Evolutionary conservation across 179 eudicot genomes (phyloP).

Genomic region (Patellifolia procumbens): DNA sequence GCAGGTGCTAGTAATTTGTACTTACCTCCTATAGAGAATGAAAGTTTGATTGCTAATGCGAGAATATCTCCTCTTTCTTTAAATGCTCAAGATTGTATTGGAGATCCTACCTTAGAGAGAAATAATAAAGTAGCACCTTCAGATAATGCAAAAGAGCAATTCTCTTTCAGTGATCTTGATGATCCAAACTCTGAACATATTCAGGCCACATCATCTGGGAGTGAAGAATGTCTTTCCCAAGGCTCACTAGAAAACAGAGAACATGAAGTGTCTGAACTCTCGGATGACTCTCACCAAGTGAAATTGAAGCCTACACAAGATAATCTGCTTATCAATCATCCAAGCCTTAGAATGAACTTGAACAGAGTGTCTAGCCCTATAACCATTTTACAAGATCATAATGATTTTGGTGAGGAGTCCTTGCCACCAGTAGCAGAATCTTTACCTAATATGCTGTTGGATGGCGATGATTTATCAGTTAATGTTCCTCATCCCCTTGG

Average conservation of each 20-base stretch:
- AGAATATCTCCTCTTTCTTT: slow-evolving; percentile 10
- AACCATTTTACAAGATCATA: slow-evolving; percentile 33
- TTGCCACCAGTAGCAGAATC: slow-evolving; percentile 49
- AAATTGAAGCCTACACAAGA: slow-evolving; percentile 33
- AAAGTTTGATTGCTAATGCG: slow-evolving; percentile 13
- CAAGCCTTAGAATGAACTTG: slow-evolving; percentile 29
- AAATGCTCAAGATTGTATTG: slow-evolving; percentile 15
- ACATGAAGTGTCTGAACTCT: slow-evolving; percentile 29
- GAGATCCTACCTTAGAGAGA: slow-evolving; percentile 13
- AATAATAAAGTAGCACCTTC: slow-evolving; percentile 15
- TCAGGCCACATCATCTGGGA: slow-evolving; percentile 29
- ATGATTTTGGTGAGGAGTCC: slow-evolving; percentile 27
- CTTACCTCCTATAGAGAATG: slow-evolving; percentile 20
- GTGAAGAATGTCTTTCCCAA: slow-evolving; percentile 28
- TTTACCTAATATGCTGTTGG: slow-evolving; percentile 50
- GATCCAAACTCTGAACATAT: slow-evolving; percentile 29
- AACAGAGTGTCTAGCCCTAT: slow-evolving; percentile 39
- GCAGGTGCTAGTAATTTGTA: slow-evolving; percentile 25
- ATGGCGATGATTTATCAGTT: slow-evolving; percentile 29
- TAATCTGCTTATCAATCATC: slow-evolving; percentile 20
- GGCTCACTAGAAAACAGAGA: slow-evolving; percentile 33
- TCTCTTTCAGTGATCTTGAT: slow-evolving; percentile 65
- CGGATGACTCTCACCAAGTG: slow-evolving; percentile 23
- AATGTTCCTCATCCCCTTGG: slow-evolving; percentile 36
- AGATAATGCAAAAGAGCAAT: slow-evolving; percentile 47